Evolutionary conservation across 805 yeast genomes (phyloP), one percentile per base, ranked within the genome.

Genomic region (Lipomyces yamadae): DNA sequence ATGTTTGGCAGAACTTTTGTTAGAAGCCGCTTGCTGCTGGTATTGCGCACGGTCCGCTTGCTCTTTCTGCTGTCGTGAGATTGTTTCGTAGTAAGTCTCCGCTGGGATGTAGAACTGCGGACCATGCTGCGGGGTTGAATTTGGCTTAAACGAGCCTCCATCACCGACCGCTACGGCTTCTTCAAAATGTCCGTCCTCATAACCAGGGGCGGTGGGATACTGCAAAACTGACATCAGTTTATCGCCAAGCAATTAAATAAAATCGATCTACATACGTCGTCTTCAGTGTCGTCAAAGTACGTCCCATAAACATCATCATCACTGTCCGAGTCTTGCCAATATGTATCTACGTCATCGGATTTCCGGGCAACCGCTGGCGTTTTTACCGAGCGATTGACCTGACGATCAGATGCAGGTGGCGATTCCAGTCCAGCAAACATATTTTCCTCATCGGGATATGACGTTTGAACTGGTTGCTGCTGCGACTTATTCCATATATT

Each of bases 61-160:
- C 30, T 64, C 61, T 7, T 52, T 62, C 56, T 65, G 70, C 37
- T 63, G 66, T 15, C 67, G 62, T 48, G 61, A 59, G 30, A 65
- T 65, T 5, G 34, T 37, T 59, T 65, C 62, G 34, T 53, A 65
- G 24, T 65, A 65, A n/a, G 69, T 65, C 58, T 65, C 69, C 13
- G 48, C 60, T 24, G 57, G 63, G 18, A 52, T 39, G 37, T 60
- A 58, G 11, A 58, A 6, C 5, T 30, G 45, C 32, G 48, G n/a
- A 42, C 48, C 24, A 42, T 18, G 24, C 48, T 5, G 4, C 48
- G n/a, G n/a, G 3, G 5, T 42, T 42, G 48, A 42, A 5, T 29
- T 42, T n/a, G 29, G 35, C 48, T 45, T 33, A 24, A n/a, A 7
- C 32, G 18, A 59, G 54, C 29, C 42, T 42, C 55, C 48, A 18